phyloP scores from a whole-genome alignment of 2,329 filamentous ascomycete genomes.

The Phaeosphaeriaceae sp. region DNA sequence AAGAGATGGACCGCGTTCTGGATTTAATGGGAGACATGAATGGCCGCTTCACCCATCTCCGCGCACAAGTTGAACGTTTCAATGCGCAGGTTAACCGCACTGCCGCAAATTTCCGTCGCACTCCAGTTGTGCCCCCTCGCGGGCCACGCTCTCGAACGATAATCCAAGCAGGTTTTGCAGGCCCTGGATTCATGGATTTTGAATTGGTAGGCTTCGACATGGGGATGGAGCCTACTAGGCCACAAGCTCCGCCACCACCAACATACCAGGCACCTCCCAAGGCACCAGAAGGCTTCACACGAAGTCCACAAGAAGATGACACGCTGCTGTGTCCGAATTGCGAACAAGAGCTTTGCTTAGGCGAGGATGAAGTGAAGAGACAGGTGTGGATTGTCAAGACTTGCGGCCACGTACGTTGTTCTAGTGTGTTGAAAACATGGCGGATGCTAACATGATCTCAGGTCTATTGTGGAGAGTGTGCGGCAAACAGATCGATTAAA shows the following conservation, averaged over 20 bases:
- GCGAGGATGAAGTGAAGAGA: conserved; percentile 71
- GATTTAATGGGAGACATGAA: conserved; percentile 26
- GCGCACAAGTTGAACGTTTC: conserved; percentile 28
- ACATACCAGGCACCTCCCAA: conserved; percentile 69
- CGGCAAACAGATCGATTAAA: conserved; percentile 47
- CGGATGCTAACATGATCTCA: conserved; percentile 27
- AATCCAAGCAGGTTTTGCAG: conserved; percentile 32
- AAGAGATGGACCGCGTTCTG: conserved; percentile 25
- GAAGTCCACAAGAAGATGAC: conserved; percentile 73
- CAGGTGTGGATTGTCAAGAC: conserved; percentile 91
- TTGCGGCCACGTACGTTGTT: conserved; percentile 82
- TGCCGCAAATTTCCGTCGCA: conserved; percentile 14
- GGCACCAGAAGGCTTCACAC: conserved; percentile 78
- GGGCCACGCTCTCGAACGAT: conserved; percentile 14
- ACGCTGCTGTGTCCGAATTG: conserved; percentile 86
- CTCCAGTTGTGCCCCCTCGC: conserved; percentile 24
- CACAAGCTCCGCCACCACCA: conserved; percentile 38
- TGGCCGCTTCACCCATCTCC: conserved; percentile 26
- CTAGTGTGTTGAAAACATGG: neutral
- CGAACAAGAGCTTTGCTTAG: conserved; percentile 79
- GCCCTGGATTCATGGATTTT: conserved; percentile 47
- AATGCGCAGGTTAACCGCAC: conserved; percentile 24
- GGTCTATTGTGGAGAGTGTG: conserved; percentile 62
- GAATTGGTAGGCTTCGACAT: conserved; percentile 53
- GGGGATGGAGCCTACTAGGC: conserved; percentile 35